phyloP scores from a whole-genome alignment of 164 flowering plant species.

The Protea cynaroides region DNA sequence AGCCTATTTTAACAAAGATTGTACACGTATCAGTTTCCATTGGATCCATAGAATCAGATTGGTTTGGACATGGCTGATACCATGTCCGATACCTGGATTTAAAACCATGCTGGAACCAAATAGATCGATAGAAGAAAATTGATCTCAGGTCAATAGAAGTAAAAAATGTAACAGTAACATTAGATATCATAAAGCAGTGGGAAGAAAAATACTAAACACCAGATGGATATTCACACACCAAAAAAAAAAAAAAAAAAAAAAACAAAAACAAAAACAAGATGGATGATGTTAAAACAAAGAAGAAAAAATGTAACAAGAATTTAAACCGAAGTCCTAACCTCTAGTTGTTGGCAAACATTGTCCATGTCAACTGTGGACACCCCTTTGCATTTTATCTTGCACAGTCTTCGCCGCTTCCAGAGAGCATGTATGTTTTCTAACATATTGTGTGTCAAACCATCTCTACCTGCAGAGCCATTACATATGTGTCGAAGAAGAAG shows the following conservation, averaged over 20 bases:
- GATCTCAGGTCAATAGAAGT: neutral
- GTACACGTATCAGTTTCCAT: no score
- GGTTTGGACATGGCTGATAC: no score
- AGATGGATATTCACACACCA: neutral
- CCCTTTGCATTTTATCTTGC: slow-evolving; percentile 95
- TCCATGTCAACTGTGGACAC: slow-evolving; percentile 98
- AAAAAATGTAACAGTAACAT: no score
- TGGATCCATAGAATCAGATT: no score
- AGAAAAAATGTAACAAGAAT: neutral
- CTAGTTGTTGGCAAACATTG: slow-evolving; percentile 72
- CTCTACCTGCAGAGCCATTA: slow-evolving; percentile 55
- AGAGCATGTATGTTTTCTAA: slow-evolving; percentile 91
- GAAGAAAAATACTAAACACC: neutral
- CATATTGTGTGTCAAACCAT: slow-evolving; percentile 97
- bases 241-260: no score
- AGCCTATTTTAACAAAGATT: no score
- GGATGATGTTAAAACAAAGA: neutral
- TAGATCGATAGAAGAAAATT: neutral
- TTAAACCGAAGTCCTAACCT: slow-evolving; percentile 41
- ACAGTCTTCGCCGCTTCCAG: slow-evolving; percentile 81
- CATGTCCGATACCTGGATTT: no score
- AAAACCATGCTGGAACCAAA: neutral
- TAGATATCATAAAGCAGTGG: neutral
- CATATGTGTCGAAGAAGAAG: neutral
- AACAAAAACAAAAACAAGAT: no score